Base-by-base conservation (phyloP, 2,329 filamentous ascomycete genomes). In the Stenocarpella maydis region DNA sequence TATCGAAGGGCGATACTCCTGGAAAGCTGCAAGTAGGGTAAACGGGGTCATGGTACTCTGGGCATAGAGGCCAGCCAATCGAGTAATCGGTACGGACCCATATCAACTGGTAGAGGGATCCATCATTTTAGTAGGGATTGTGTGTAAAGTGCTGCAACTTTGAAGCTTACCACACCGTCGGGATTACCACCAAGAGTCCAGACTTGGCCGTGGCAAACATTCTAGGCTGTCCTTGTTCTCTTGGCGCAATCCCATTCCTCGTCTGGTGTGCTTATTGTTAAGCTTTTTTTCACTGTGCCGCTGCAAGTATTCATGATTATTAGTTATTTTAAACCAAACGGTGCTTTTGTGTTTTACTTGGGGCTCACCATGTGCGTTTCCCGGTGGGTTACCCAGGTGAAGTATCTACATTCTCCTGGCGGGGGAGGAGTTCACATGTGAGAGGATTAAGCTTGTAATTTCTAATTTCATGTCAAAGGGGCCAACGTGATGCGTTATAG, bases 151-250 rank as follows among this genome's bases (percentile, higher is more conserved):
- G 4, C 10, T 37, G 31, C 9, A 17, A 6, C 6, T 5, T 49
- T 12, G 21, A 15, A 14, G 19, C 52, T 21, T 24, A 54, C n/a
- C 5, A 54, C 52, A 39, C 52, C 31, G 12, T 54, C 52, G 37
- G 52, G 31, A 1, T n/a, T 12, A 3, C n/a, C 31, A n/a, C 24
- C 31, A 8, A 54, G 31, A 54, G 31, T 21, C 52, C 52, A 54
- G n/a, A 39, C 52, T 39, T 54, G 52, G 52, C 37, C 52, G 8
- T 54, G 52, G n/a, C 52, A 54, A 31, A 54, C 12, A 12, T 54
- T 2, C 3, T 37, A 31, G 28, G 28, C n/a, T 10, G 52, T n/a
- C n/a, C n/a, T 21, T 34, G 28, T 37, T n/a, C 2, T 54, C 19
- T 54, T 39, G 31, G 37, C n/a, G 15, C 53, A 58, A 26, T 17